Base-by-base conservation (phyloP, 179 eudicot genomes). In the Spinacia oleracea region DNA sequence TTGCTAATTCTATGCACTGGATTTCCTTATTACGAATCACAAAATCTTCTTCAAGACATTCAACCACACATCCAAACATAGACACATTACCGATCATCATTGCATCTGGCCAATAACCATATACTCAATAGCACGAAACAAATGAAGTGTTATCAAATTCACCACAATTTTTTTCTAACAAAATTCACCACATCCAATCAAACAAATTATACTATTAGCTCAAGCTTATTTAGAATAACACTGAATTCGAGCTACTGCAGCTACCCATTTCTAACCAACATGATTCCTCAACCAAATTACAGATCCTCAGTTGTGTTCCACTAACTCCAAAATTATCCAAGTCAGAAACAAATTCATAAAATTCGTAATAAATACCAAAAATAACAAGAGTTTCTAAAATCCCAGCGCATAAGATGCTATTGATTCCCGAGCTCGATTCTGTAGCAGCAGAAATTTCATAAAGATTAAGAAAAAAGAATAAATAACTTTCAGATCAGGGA, bases 401-500 rank as follows among this genome's bases (percentile, higher is more conserved):
- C 20, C 1, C 20, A 45, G 15, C 45, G 9, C 38, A 69, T 3
- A n/a, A 45, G 48, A 43, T 27, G 53, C 51, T 70, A 12, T 15
- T 1, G 23, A 70, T 45, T 25, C 6, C 2, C 58, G 2, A 67
- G 25, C 35, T 27, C 56, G 21, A 68, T 68, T 42, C 42, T 43
- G 11, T 16, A n/a, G 4, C 4, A 9, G 1, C 1, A 40, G 18
- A 68, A n/a, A 5, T 0, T 32, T 25, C 29, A 15, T 9, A n/a
- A 56, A 21, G n/a, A 56, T 48, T 4, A 8, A 40, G n/a, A 40
- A 40, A 43, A 23, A 45, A 43, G 43, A n/a, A 10, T 0, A 25
- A 10, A 25, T 11, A 31, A 25, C 38, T 27, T 11, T 69, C 58
- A 70, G 74, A 70, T 70, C 74, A 70, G 72, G n/a, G n/a, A n/a